Evolutionary conservation across 768 basidiomycete genomes (phyloP), one percentile per base, ranked within the genome.

Genomic region (Arthromyces matolae): DNA sequence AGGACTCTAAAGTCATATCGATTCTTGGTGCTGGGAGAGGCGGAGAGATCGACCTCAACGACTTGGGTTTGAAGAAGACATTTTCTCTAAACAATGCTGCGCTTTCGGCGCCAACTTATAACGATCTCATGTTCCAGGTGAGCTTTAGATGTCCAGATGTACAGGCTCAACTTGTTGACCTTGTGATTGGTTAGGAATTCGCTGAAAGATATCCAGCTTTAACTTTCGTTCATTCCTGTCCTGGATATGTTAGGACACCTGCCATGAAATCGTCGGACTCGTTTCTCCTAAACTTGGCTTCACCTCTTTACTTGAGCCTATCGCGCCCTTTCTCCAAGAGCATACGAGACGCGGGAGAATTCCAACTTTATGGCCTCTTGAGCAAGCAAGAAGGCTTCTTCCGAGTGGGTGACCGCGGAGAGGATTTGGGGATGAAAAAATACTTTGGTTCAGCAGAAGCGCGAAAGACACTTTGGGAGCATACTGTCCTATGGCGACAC

Each of bases 1-100:
- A 81, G 56, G 77, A 78, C 42, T 77, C 75, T 13, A 72, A 73
- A 54, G 76, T 73, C n/a, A 58, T 79, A 56, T 72, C 73, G 2
- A 68, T 80, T 1, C 60, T 79, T 12, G 70, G 64, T 13, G 58
- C 63, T 13, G 67, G 65, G 0, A 46, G 61, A 7, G 73, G 74
- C 10, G 64, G 61, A 1, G 54, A 62, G 6, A 65, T 79, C 14
- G 64, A 76, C 54, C 50, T 71, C 23, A 63, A 77, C 38, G 77
- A 79, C 46, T 64, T 78, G 8, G 72, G 70, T 8, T 52, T 76
- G 43, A 72, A 71, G 59, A 73, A 73, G 59, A 57, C 43, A 29
- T 76, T 64, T 55, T 62, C 55, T 3, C 19, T 68, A 0, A 13
- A 49, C 2, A 67, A 62, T 3, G 69, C 71, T 1, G 65, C 57